Evolutionary conservation across 164 flowering plant species (phyloP).

Genomic region (Nymphaea thermarum): DNA sequence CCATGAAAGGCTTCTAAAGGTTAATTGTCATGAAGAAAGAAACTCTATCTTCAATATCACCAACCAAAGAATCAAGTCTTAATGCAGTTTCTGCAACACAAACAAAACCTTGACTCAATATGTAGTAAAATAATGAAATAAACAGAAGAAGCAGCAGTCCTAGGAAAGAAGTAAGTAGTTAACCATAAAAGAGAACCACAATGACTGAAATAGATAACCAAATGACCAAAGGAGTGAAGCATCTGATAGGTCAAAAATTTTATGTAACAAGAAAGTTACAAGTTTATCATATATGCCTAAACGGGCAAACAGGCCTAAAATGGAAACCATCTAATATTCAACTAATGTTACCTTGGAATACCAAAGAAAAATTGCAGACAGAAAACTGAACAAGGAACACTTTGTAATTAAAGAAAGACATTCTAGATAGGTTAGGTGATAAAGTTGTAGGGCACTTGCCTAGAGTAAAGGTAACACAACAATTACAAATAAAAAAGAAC

Average conservation of each 20-base stretch:
- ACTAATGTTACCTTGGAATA: too few species aligned
- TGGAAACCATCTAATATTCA: too few species aligned
- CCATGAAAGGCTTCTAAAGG: slow-evolving; percentile 26
- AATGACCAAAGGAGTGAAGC: not conserved
- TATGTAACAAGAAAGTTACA: too few species aligned
- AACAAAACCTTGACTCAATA: not conserved
- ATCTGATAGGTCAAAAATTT: too few species aligned
- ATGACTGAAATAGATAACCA: not conserved
- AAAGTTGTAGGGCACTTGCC: too few species aligned
- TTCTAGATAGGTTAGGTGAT: too few species aligned
- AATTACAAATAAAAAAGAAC: too few species aligned
- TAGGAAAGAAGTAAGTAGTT: not conserved
- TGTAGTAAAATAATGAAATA: not conserved
- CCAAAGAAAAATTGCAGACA: not conserved
- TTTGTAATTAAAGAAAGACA: too few species aligned
- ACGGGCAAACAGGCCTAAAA: too few species aligned
- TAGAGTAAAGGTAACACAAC: too few species aligned
- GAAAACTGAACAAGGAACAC: not conserved
- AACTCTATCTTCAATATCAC: slow-evolving; percentile 93
- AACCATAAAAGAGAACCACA: not conserved
- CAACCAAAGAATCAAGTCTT: slow-evolving; percentile 75
- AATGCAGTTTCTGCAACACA: slow-evolving; percentile 64
- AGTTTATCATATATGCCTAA: too few species aligned
- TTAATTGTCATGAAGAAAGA: slow-evolving; percentile 52
- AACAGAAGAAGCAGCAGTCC: not conserved